A percentile compares a stretch with the other conserved stretches of the same genome.
Evolutionary conservation across 768 basidiomycete genomes (phyloP).

Genomic region (Porpolomopsis calyptriformis): DNA sequence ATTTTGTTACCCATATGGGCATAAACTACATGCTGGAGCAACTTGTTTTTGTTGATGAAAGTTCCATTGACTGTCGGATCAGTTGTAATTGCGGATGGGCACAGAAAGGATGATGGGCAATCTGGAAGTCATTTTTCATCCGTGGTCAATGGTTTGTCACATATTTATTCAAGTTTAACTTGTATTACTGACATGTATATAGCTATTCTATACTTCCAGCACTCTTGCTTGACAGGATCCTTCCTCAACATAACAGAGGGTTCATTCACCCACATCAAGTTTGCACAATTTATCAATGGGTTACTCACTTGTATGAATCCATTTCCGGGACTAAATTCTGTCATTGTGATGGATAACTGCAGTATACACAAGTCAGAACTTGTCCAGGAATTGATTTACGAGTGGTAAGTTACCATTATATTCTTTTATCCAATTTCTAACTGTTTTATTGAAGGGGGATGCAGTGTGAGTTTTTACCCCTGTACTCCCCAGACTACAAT

Average conservation of each 20-base stretch:
- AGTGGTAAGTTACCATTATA: slow-evolving; percentile 4
- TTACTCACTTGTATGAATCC: slow-evolving; percentile 24
- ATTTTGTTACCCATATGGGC: slow-evolving; percentile 11
- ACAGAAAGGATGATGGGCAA: slow-evolving; percentile 14
- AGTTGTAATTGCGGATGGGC: slow-evolving; percentile 18
- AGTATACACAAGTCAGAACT: slow-evolving; percentile 20
- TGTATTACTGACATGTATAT: slow-evolving; percentile 11
- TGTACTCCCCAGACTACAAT: slow-evolving; percentile 25
- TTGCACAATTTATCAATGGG: slow-evolving; percentile 13
- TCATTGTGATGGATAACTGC: slow-evolving; percentile 28
- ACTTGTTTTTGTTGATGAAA: slow-evolving; percentile 22
- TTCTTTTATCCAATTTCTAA: slow-evolving; percentile 1
- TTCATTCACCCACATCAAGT: slow-evolving; percentile 18
- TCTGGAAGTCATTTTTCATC: slow-evolving; percentile 19
- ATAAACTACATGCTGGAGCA: slow-evolving; percentile 13
- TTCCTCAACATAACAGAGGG: slow-evolving; percentile 18
- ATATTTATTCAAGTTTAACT: slow-evolving; percentile 11
- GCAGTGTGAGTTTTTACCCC: slow-evolving; percentile 19
- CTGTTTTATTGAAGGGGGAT: slow-evolving; percentile 9
- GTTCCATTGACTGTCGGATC: slow-evolving; percentile 18
- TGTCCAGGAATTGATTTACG: slow-evolving; percentile 15
- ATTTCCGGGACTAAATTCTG: slow-evolving; percentile 19
- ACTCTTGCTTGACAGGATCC: slow-evolving; percentile 21
- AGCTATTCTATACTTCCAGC: slow-evolving; percentile 26
- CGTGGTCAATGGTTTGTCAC: slow-evolving; percentile 14